Conservation (phyloP, 2,329 filamentous ascomycete species). For the Furcasterigmium furcatum region DNA sequence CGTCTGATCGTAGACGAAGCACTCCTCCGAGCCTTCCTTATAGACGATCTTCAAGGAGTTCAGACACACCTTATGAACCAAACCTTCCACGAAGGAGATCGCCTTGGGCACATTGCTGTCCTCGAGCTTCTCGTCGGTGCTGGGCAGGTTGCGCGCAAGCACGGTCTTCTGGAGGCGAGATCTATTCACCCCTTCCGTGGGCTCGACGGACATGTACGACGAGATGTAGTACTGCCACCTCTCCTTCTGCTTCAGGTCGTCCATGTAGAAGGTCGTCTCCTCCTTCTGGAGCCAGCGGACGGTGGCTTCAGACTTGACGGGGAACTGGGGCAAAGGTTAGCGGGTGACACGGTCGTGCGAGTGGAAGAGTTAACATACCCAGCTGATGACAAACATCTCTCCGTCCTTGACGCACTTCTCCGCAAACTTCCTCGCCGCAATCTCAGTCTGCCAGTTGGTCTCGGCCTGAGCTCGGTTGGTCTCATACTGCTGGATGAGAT, state of each 20-base stretch:
- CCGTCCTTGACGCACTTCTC: conserved; percentile 92
- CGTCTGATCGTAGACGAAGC: conserved; percentile 67
- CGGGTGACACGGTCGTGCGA: neutral
- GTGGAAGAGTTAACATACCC: conserved; percentile 60
- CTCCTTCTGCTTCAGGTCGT: conserved; percentile 80
- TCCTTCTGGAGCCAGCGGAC: conserved; percentile 69
- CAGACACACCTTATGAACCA: conserved; percentile 71
- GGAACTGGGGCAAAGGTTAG: conserved; percentile 48
- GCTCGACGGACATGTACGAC: conserved; percentile 83
- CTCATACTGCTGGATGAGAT: conserved; percentile 85
- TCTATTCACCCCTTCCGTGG: conserved; percentile 74
- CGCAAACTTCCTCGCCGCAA: conserved; percentile 85
- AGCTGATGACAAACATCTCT: conserved; percentile 86
- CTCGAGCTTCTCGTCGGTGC: conserved; percentile 58
- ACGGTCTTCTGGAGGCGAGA: conserved; percentile 65
- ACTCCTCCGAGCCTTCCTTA: conserved; percentile 67
- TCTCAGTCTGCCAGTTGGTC: conserved; percentile 86
- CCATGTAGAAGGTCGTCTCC: conserved; percentile 78
- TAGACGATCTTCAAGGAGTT: conserved; percentile 80
- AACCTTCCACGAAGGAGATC: conserved; percentile 61
- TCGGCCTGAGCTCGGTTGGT: conserved; percentile 77
- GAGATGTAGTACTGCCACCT: conserved; percentile 96
- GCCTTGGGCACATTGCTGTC: conserved; percentile 60
- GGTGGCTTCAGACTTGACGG: conserved; percentile 63
- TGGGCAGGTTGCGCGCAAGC: conserved; percentile 67